Conservation (phyloP, 805 yeast species). For the Candida khao-thaluensis region DNA sequence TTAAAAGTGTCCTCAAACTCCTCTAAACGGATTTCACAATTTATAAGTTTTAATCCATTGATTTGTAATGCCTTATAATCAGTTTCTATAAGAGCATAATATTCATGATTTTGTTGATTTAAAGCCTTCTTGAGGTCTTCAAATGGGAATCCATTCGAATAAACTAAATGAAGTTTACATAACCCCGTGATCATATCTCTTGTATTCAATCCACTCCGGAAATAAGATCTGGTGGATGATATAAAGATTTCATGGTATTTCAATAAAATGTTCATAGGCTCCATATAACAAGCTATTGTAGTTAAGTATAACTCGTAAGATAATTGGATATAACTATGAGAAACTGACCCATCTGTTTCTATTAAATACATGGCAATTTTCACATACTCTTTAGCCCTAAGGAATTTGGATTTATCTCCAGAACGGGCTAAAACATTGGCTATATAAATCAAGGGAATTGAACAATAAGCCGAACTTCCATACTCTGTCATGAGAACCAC, state of each 20-base stretch:
- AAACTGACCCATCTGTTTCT: conserved; percentile 30
- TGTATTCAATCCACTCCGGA: conserved; percentile 7
- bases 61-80: conserved; percentile 6
- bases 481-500: conserved; percentile 34
- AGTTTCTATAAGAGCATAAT: conserved; percentile 6
- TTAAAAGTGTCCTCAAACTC: conserved; percentile 8
- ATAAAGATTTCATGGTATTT: conserved; percentile 23
- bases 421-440: conserved; percentile 33
- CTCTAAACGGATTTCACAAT: conserved; percentile 13
- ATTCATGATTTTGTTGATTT: conserved; percentile 9
- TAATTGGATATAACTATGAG: conserved; percentile 33
- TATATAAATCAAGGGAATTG: conserved; percentile 38
- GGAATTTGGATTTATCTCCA: conserved; percentile 27
- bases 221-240: conserved; percentile 16
- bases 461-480: conserved; percentile 41
- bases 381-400: conserved; percentile 41
- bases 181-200: conserved; percentile 14
- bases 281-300: conserved; percentile 41
- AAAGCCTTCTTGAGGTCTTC: neutral
- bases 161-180: conserved; percentile 16
- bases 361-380: conserved; percentile 40
- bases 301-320: conserved; percentile 44
- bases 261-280: conserved; percentile 36
- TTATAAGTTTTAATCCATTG: conserved; percentile 9
- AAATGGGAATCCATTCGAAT: conserved; percentile 16